A percentile compares a stretch with the other conserved stretches of the same genome.
These are phyloP conservation scores for Angophora floribunda DNA, from an alignment of 345 rosid genomes.

Conservation along the genomic window DNA sequence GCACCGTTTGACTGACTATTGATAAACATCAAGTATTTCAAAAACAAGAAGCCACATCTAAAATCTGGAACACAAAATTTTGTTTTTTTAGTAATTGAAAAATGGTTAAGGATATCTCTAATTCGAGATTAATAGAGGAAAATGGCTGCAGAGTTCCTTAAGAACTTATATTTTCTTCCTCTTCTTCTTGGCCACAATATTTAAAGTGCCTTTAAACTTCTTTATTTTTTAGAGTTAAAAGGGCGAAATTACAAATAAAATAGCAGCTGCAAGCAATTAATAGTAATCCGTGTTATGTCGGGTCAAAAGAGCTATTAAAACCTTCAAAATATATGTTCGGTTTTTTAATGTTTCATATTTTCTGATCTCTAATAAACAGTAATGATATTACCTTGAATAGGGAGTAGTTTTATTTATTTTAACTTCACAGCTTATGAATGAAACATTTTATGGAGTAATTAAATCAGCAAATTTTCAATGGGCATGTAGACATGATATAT, in stretches of 20 bases:
- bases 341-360: neutral
- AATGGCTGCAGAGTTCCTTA: neutral
- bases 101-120: neutral
- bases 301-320: neutral
- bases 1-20: fast-evolving
- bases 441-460: neutral
- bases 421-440: neutral
- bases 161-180: neutral
- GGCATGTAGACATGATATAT: neutral
- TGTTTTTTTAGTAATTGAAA: neutral
- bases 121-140: neutral
- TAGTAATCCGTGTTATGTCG: neutral
- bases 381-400: neutral
- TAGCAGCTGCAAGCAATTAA: neutral
- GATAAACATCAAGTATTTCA: neutral
- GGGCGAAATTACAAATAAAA: neutral
- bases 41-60: neutral
- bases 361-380: neutral
- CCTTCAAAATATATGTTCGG: neutral
- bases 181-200: neutral
- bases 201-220: neutral
- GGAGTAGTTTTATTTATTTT: neutral
- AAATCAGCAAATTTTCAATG: neutral
- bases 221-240: neutral
- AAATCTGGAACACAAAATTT: neutral